Percentiles rank a stretch among this genome's conserved stretches.
phyloP scores from a whole-genome alignment of 257 asterid species.

The Salvia splendens region DNA sequence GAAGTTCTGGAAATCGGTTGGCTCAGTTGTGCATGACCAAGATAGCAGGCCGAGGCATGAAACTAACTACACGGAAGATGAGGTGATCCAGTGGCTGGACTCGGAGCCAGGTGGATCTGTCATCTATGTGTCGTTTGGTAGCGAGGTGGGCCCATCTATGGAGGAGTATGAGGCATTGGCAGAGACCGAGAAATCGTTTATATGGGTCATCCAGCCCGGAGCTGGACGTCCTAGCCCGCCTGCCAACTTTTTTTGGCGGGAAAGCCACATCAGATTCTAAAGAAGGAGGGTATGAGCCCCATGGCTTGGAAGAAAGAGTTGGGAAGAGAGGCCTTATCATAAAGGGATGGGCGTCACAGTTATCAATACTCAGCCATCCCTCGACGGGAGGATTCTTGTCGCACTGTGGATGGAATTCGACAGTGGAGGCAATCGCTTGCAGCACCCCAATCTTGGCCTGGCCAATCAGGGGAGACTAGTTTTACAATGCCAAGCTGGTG shows the following conservation, averaged over 20 bases:
- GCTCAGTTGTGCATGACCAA: slow-evolving; percentile 45
- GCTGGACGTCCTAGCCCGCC: slow-evolving; percentile 54
- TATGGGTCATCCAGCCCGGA: slow-evolving; percentile 75
- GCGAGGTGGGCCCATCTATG: slow-evolving; percentile 61
- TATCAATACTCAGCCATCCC: slow-evolving; percentile 58
- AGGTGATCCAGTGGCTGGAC: slow-evolving; percentile 63
- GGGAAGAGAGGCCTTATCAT: slow-evolving; percentile 57
- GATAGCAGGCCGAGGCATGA: slow-evolving; percentile 47
- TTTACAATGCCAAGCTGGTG: slow-evolving; percentile 51
- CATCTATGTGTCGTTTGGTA: slow-evolving; percentile 72
- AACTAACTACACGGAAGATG: slow-evolving; percentile 62
- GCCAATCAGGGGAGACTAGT: slow-evolving; percentile 87
- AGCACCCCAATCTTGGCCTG: slow-evolving; percentile 69
- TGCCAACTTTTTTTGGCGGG: slow-evolving; percentile 30
- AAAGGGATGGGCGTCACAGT: slow-evolving; percentile 82
- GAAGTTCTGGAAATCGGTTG: slow-evolving; percentile 48
- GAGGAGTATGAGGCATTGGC: slow-evolving; percentile 63
- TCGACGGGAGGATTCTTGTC: slow-evolving; percentile 65
- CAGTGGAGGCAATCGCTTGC: slow-evolving; percentile 58
- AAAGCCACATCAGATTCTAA: slow-evolving; percentile 24
- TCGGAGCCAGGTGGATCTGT: slow-evolving; percentile 54
- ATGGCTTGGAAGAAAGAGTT: slow-evolving; percentile 43
- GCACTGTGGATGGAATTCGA: slow-evolving; percentile 85
- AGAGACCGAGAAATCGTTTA: slow-evolving; percentile 48
- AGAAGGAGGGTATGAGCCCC: slow-evolving; percentile 56